phyloP scores from a whole-genome alignment of 768 basidiomycete genomes.

The Paxillus involutus region DNA sequence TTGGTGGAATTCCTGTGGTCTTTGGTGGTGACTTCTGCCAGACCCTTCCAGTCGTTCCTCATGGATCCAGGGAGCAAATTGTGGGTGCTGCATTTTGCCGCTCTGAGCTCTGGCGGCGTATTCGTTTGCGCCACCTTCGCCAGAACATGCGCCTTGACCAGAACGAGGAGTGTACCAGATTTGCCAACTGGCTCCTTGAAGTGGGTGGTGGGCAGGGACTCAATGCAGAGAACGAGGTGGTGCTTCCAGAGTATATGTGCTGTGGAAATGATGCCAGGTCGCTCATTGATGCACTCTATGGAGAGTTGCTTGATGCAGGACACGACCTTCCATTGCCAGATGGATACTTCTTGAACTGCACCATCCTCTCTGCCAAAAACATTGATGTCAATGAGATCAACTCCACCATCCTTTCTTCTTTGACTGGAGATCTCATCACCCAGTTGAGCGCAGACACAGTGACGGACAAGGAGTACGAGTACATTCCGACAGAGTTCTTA shows the following conservation, averaged over 20 bases:
- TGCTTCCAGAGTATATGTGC: slow-evolving; percentile 27
- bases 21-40: slow-evolving; percentile 54
- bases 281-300: slow-evolving; percentile 31
- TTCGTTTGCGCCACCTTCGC: slow-evolving; percentile 31
- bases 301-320: slow-evolving; percentile 11
- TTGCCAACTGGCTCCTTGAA: slow-evolving; percentile 37
- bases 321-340: slow-evolving; percentile 13
- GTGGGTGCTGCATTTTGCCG: slow-evolving; percentile 31
- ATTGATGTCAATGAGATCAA: slow-evolving; percentile 33
- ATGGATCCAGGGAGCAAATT: slow-evolving; percentile 37
- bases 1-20: slow-evolving; percentile 45
- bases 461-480: background rate
- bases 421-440: slow-evolving; percentile 19
- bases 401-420: slow-evolving; percentile 19
- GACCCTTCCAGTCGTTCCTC: slow-evolving; percentile 42
- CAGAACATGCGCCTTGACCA: slow-evolving; percentile 40
- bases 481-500: too few relatives aligned
- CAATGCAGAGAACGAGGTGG: slow-evolving; percentile 15
- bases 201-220: slow-evolving; percentile 34
- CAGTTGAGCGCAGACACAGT: slow-evolving; percentile 29
- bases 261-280: slow-evolving; percentile 13
- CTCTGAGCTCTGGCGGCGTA: slow-evolving; percentile 36
- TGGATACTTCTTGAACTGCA: slow-evolving; percentile 27
- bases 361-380: slow-evolving; percentile 32
- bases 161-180: slow-evolving; percentile 18